phyloP scores from a whole-genome alignment of 129 eudicot species.

The Tagetes patula region DNA sequence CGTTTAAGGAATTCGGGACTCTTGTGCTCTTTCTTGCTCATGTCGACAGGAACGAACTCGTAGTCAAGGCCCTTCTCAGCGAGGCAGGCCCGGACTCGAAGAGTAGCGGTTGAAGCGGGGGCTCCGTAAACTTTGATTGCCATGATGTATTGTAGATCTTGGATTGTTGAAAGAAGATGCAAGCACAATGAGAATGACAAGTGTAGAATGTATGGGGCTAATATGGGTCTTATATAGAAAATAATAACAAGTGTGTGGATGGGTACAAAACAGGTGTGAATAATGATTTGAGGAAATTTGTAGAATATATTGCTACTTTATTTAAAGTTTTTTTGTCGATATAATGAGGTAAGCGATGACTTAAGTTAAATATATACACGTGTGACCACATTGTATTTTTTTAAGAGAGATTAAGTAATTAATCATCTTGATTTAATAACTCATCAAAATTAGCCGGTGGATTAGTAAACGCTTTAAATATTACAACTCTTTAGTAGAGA shows the following conservation, averaged over 20 bases:
- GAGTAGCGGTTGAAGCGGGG: slow-evolving; percentile 38
- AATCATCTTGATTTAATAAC: too few species aligned
- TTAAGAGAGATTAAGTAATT: too few species aligned
- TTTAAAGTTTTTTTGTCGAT: neutral
- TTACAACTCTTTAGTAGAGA: too few species aligned
- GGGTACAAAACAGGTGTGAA: neutral
- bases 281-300: neutral
- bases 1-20: slow-evolving; percentile 39
- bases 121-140: slow-evolving; percentile 49
- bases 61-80: slow-evolving; percentile 54
- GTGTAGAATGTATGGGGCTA: neutral
- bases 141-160: slow-evolving; percentile 26
- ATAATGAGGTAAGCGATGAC: neutral
- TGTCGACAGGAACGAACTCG: slow-evolving; percentile 40
- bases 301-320: neutral
- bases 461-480: too few species aligned
- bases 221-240: too few species aligned
- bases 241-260: neutral
- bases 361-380: neutral
- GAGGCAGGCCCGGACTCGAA: slow-evolving; percentile 46
- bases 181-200: neutral
- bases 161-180: neutral
- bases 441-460: too few species aligned
- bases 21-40: slow-evolving; percentile 42
- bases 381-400: too few species aligned